These are phyloP conservation scores for Brassica balearica DNA, from an alignment of 441 rosid species.

Conservation along the genomic window DNA sequence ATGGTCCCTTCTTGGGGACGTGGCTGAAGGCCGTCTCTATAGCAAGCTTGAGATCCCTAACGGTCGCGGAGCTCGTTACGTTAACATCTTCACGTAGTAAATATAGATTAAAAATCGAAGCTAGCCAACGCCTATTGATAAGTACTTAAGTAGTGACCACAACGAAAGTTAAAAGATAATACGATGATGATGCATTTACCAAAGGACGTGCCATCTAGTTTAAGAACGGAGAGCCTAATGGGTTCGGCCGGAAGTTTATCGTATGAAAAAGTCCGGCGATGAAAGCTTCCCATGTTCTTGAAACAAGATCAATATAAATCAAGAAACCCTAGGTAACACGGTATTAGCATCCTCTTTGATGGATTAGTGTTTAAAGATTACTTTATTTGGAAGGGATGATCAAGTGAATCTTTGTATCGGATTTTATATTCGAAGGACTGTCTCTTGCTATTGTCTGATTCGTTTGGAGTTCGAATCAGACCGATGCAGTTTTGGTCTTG, in stretches of 20 bases:
- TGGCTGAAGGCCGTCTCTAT: constrained; percentile 73
- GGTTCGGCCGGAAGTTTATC: constrained; percentile 73
- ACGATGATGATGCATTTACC: constrained; percentile 48
- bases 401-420: constrained; percentile 21
- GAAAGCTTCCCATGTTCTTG: constrained; percentile 45
- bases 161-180: background rate
- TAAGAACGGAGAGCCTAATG: constrained; percentile 73
- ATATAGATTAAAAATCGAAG: background rate
- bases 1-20: constrained; percentile 41
- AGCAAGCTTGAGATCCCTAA: constrained; percentile 75
- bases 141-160: constrained; percentile 2
- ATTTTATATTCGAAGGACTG: constrained; percentile 10
- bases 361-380: constrained; percentile 34
- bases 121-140: background rate
- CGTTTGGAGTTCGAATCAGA: constrained; percentile 41
- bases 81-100: constrained; percentile 55
- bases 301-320: constrained; percentile 24
- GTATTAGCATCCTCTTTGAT: constrained; percentile 13
- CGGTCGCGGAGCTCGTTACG: constrained; percentile 62
- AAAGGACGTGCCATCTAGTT: constrained; percentile 83
- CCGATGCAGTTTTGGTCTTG: constrained; percentile 20
- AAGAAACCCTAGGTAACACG: constrained; percentile 16
- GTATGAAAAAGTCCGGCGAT: constrained; percentile 54
- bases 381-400: constrained; percentile 12
- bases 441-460: constrained; percentile 39